Evolutionary conservation across 208 protist species (phyloP).

Genomic region (Wallacemonas sp.): DNA sequence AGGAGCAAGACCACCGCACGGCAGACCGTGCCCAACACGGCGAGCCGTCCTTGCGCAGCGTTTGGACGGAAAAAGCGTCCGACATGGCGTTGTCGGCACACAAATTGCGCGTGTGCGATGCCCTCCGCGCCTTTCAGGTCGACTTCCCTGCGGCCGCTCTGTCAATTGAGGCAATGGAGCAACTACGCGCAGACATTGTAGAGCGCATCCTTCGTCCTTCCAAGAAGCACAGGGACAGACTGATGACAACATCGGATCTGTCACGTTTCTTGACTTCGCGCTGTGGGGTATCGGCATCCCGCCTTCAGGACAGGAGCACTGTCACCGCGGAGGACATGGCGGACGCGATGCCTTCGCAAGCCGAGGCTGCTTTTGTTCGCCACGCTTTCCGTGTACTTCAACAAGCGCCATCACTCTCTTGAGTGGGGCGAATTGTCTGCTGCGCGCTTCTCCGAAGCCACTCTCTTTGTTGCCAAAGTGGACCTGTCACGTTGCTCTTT

Average conservation of each 20-base stretch:
- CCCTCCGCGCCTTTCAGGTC: conserved; percentile 37
- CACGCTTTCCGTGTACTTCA: conserved; percentile 30
- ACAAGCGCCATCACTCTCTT: no score
- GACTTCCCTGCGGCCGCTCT: conserved; percentile 47
- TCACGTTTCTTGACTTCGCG: neutral
- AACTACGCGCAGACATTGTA: conserved; percentile 44
- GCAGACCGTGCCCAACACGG: neutral
- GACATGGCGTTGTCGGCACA: conserved; percentile 51
- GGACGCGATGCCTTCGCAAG: conserved; percentile 61
- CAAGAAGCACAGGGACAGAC: neutral
- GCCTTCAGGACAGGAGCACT: neutral
- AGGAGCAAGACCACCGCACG: neutral
- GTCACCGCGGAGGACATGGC: conserved; percentile 21
- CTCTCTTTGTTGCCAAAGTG: no score
- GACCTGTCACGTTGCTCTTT: no score
- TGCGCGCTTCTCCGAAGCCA: no score
- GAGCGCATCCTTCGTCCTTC: conserved; percentile 12
- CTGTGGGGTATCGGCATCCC: no score
- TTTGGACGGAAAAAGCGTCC: conserved; percentile 51
- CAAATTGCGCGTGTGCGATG: conserved; percentile 17
- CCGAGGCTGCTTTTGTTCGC: conserved; percentile 63
- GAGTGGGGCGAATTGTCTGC: no score
- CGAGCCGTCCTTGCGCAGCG: conserved; percentile 20
- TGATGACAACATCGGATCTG: conserved; percentile 12
- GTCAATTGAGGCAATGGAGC: conserved; percentile 42